Percentiles rank a stretch among this genome's conserved stretches.
phyloP scores from a whole-genome alignment of 495 filamentous ascomycete species.

The Hamigera avellanea region DNA sequence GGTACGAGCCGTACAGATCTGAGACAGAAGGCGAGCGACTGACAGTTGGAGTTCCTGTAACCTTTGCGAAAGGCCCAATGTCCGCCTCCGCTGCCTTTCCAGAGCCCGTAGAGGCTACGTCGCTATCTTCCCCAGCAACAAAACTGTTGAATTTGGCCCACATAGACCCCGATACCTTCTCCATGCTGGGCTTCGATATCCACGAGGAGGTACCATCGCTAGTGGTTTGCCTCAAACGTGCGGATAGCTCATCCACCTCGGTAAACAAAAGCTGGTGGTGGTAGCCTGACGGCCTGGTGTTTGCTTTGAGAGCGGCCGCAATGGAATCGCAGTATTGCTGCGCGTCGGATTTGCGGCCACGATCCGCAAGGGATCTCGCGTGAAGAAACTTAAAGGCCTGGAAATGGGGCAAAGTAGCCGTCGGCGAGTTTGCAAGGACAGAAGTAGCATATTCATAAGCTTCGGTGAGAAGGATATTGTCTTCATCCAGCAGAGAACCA shows the following conservation, averaged over 20 bases:
- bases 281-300: slow-evolving; percentile 73
- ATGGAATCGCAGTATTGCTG: slow-evolving; percentile 88
- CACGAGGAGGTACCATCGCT: slow-evolving; percentile 59
- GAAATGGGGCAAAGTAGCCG: slow-evolving; percentile 64
- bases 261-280: slow-evolving; percentile 63
- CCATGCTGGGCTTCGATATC: slow-evolving; percentile 91
- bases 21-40: slow-evolving; percentile 68
- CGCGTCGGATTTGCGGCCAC: slow-evolving; percentile 70
- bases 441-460: slow-evolving; percentile 80
- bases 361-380: slow-evolving; percentile 71
- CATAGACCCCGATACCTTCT: slow-evolving; percentile 79
- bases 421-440: slow-evolving; percentile 45
- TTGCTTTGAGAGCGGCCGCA: slow-evolving; percentile 62
- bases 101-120: slow-evolving; percentile 46
- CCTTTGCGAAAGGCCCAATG: slow-evolving; percentile 66
- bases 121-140: slow-evolving; percentile 80
- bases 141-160: slow-evolving; percentile 91
- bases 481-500: slow-evolving; percentile 62
- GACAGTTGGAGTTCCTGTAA: slow-evolving; percentile 70
- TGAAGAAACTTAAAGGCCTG: slow-evolving; percentile 82
- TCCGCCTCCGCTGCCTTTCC: slow-evolving; percentile 45
- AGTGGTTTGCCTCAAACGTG: slow-evolving; percentile 70
- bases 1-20: slow-evolving; percentile 61
- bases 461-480: slow-evolving; percentile 80
- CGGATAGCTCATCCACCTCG: slow-evolving; percentile 71